These are phyloP conservation scores for Pseudohyphozyma bogoriensis DNA, from an alignment of 768 basidiomycete genomes.

Conservation along the genomic window DNA sequence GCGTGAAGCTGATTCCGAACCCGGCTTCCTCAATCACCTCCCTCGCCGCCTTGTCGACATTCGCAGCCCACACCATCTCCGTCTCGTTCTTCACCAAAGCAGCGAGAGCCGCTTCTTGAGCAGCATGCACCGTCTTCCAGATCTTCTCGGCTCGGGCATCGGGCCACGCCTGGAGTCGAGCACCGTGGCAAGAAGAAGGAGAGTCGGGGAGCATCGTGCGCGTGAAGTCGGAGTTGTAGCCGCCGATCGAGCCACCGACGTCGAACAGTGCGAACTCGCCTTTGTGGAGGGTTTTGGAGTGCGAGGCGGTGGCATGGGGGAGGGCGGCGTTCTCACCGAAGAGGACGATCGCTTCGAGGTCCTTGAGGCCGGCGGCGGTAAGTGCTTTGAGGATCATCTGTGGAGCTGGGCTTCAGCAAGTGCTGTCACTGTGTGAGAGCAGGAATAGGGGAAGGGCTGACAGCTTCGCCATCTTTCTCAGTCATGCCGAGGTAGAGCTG, in stretches of 20 bases:
- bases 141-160: slow-evolving; percentile 6
- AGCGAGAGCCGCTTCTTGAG: slow-evolving; percentile 11
- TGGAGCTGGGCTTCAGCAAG: neutral
- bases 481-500: slow-evolving; percentile 15
- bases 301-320: slow-evolving; percentile 10
- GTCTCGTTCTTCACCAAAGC: neutral
- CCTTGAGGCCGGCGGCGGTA: slow-evolving; percentile 7
- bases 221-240: slow-evolving; percentile 8
- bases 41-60: slow-evolving; percentile 12
- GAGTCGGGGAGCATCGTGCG: slow-evolving; percentile 17
- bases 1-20: slow-evolving; percentile 11
- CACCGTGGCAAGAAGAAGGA: neutral
- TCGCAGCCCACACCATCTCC: neutral
- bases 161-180: neutral
- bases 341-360: slow-evolving; percentile 12
- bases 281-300: neutral
- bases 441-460: neutral
- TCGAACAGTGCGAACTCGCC: slow-evolving; percentile 19
- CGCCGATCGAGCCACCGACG: slow-evolving; percentile 7
- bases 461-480: slow-evolving; percentile 12
- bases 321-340: slow-evolving; percentile 19
- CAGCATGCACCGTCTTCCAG: slow-evolving; percentile 8
- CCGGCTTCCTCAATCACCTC: slow-evolving; percentile 1
- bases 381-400: slow-evolving; percentile 17
- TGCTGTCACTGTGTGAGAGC: too few relatives aligned